These are phyloP conservation scores for Fraxinus sp. DNA, from an alignment of 305 asterid species.

Conservation along the genomic window DNA sequence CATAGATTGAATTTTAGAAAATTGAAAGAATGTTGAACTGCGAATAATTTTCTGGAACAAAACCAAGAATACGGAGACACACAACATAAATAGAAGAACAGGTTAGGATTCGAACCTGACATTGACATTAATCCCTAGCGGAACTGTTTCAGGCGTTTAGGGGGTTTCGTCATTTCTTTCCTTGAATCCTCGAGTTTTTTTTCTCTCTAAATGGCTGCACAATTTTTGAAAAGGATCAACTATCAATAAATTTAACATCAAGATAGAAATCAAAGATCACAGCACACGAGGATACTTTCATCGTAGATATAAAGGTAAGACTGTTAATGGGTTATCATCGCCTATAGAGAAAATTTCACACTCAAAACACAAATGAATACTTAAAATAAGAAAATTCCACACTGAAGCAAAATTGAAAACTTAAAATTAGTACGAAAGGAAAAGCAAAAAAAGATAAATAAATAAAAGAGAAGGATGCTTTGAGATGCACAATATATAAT, in stretches of 20 bases:
- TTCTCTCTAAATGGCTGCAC: conserved; percentile 57
- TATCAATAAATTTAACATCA: not conserved
- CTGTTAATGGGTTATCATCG: not conserved
- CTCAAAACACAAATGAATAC: not conserved
- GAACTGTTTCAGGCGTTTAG: conserved; percentile 56
- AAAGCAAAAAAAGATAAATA: too few species aligned
- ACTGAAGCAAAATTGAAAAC: not conserved
- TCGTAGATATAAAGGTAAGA: not conserved
- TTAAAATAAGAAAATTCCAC: not conserved
- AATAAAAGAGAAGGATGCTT: not conserved
- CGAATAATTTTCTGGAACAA: not conserved
- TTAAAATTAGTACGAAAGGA: not conserved
- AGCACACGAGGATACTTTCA: not conserved
- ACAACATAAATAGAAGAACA: not conserved
- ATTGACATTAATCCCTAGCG: conserved; percentile 39
- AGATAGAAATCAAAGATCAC: not conserved
- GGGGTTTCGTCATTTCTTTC: conserved; percentile 55
- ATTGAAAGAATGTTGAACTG: not conserved
- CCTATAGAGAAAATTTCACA: not conserved
- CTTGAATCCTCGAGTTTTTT: conserved; percentile 49
- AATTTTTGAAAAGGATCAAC: conserved; percentile 2
- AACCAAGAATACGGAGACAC: not conserved
- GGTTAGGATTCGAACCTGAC: conserved; percentile 7
- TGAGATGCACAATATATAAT: not conserved
- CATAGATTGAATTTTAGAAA: not conserved